Evolutionary conservation across 345 rosid genomes (phyloP).

Genomic region (Gossypium australe): DNA sequence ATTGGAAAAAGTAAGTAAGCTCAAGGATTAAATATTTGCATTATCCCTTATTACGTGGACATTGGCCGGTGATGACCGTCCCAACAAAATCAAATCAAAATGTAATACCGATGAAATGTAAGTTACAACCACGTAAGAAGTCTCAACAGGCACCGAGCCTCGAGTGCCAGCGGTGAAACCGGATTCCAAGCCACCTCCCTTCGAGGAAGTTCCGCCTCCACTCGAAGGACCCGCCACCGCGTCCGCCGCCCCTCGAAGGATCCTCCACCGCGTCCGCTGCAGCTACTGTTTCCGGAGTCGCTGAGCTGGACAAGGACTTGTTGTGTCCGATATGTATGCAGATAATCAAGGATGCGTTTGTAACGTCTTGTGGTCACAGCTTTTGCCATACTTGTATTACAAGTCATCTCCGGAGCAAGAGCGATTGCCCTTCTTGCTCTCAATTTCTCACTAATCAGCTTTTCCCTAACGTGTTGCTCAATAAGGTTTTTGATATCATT

Average conservation of each 20-base stretch:
- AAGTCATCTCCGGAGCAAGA: conserved; percentile 88
- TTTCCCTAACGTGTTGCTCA: conserved; percentile 81
- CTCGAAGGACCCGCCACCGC: background rate
- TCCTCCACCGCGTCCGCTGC: background rate
- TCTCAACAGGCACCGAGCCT: conserved; percentile 39
- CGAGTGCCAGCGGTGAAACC: conserved; percentile 60
- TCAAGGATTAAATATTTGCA: no score
- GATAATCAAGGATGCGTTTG: conserved; percentile 86
- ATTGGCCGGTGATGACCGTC: no score
- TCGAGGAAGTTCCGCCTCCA: conserved; percentile 18
- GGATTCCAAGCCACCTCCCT: conserved; percentile 25
- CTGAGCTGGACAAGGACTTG: conserved; percentile 70
- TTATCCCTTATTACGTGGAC: no score
- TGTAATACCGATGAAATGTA: background rate
- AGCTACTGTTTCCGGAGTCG: conserved; percentile 3
- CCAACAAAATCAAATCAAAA: background rate
- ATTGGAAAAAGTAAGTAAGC: no score
- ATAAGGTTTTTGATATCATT: conserved; percentile 48
- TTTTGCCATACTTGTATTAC: conserved; percentile 93
- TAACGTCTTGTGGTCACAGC: conserved; percentile 91
- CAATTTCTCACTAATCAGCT: conserved; percentile 78
- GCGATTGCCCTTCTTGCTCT: conserved; percentile 89
- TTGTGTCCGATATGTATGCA: conserved; percentile 97
- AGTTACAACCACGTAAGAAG: conserved; percentile 19
- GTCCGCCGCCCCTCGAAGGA: background rate